These are phyloP conservation scores for Medicago arabica DNA, from an alignment of 306 rosid genomes.

Conservation along the genomic window DNA sequence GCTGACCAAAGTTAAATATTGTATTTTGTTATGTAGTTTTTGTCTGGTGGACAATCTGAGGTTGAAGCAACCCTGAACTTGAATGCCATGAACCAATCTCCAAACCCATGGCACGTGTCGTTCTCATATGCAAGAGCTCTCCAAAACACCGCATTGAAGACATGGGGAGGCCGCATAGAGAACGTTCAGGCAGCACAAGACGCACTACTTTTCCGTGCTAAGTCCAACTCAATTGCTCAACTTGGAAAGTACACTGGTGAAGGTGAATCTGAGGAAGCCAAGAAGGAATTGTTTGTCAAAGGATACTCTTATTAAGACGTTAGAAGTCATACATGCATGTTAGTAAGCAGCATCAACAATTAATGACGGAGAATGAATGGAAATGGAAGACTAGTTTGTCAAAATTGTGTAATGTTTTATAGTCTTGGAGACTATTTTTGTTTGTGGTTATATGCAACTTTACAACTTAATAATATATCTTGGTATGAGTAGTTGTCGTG, in stretches of 20 bases:
- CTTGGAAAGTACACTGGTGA: slow-evolving; percentile 92
- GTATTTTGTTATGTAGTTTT: slow-evolving; percentile 56
- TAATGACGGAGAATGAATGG: slow-evolving; percentile 30
- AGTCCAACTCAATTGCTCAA: slow-evolving; percentile 92
- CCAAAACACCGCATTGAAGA: slow-evolving; percentile 89
- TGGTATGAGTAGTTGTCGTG: slow-evolving; percentile 9
- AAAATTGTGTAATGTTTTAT: slow-evolving; percentile 45
- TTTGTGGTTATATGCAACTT: slow-evolving; percentile 45
- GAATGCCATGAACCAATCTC: slow-evolving; percentile 77
- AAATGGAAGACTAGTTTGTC: slow-evolving; percentile 44
- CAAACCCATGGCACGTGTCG: slow-evolving; percentile 98
- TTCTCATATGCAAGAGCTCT: slow-evolving; percentile 99
- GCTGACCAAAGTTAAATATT: neutral
- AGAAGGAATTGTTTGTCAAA: slow-evolving; percentile 78
- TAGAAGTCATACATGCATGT: slow-evolving; percentile 36
- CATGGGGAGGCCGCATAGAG: slow-evolving; percentile 92
- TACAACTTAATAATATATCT: slow-evolving; percentile 31
- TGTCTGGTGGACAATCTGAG: slow-evolving; percentile 99
- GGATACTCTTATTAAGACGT: slow-evolving; percentile 73
- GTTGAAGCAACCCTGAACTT: slow-evolving; percentile 93
- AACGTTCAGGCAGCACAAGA: slow-evolving; percentile 88
- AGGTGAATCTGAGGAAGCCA: slow-evolving; percentile 94
- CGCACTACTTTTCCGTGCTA: slow-evolving; percentile 74
- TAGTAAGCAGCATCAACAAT: slow-evolving; percentile 37
- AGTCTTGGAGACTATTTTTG: slow-evolving; percentile 67